Evolutionary conservation across 2,329 filamentous ascomycete genomes (phyloP), one percentile per base, ranked within the genome.

Genomic region (Sporothrix pallida): DNA sequence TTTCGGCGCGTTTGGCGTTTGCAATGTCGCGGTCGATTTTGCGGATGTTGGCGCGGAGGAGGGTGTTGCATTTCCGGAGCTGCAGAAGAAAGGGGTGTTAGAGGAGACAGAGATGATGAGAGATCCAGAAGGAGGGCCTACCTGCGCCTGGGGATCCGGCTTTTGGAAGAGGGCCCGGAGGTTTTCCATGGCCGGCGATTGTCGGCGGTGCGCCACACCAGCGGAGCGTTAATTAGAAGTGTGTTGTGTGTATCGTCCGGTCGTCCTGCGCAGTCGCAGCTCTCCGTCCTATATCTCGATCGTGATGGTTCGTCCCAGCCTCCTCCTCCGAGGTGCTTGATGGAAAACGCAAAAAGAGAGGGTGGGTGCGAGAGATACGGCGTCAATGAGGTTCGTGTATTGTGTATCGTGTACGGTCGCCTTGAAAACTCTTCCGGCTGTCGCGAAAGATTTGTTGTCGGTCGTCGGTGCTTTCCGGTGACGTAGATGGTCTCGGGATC

Each of bases 1-100:
- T 84, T 82, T 99, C 95, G 77, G 93, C 91, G 73, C 89, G 85
- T 82, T 93, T 95, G 77, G 96, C 89, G 77, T 90, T 87, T 72
- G 87, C 84, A 81, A 99, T 95, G 83, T 98, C 95, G 80, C 96
- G 95, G 82, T 99, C 96, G 79, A 99, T 89, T 81, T 97, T 95
- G 80, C 96, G 94, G 76, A 94, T 92, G 83, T 98, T 98, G 81
- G 90, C 86, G 75, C 95, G 93, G 79, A 99, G 92, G 75, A 98
- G 89, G 75, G 90, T 86, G 83, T 98, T 97, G 84, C 95, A 98
- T 91, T 98, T 98, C 76, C 95, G 91, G 84, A 96, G 92, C 95
- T 99, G 31, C 31, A 26, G 2, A 6, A 8, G 12, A 17, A 8
- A 23, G 6, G 4, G 20, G 26, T 26, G 6, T 46, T 15, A 42